Percentiles rank a stretch among this genome's conserved stretches.
Evolutionary conservation across 768 basidiomycete genomes (phyloP).

Genomic region (Boletales sp.): DNA sequence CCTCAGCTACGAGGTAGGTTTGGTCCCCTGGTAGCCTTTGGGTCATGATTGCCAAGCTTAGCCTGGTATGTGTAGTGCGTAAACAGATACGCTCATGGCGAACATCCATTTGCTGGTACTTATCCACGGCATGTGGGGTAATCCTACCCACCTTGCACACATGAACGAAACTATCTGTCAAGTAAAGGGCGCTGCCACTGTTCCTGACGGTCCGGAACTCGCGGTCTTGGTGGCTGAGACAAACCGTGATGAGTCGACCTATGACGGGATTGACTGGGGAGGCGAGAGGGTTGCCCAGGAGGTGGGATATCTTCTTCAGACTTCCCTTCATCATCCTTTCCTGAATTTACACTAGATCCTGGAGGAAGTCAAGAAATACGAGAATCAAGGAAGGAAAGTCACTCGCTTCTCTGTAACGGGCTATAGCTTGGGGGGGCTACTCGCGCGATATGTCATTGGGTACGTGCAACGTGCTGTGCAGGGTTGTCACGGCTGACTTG

Average conservation of each 20-base stretch:
- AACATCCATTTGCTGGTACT: constrained; percentile 42
- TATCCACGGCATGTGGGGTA: constrained; percentile 78
- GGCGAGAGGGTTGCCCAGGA: constrained; percentile 78
- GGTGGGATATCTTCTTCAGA: constrained; percentile 36
- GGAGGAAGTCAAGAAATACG: constrained; percentile 51
- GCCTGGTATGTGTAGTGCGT: background rate
- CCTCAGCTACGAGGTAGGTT: too few species aligned
- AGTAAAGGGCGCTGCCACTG: constrained; percentile 25
- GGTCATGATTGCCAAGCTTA: background rate
- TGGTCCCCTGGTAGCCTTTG: too few species aligned
- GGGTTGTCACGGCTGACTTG: constrained; percentile 4
- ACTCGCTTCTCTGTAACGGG: constrained; percentile 72
- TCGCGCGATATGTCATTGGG: constrained; percentile 78
- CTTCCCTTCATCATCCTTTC: constrained; percentile 2
- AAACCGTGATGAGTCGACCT: constrained; percentile 64
- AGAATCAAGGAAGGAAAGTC: constrained; percentile 52
- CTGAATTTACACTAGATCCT: constrained; percentile 41
- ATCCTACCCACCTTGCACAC: constrained; percentile 60
- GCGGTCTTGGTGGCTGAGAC: constrained; percentile 63
- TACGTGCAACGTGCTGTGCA: constrained; percentile 23
- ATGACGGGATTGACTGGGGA: constrained; percentile 84
- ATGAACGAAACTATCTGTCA: constrained; percentile 52
- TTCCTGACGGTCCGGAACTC: constrained; percentile 40
- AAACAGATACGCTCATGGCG: constrained; percentile 18
- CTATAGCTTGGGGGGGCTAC: constrained; percentile 78